These are phyloP conservation scores for Leishmania gerbilli DNA, from an alignment of 208 protist genomes.

Conservation along the genomic window DNA sequence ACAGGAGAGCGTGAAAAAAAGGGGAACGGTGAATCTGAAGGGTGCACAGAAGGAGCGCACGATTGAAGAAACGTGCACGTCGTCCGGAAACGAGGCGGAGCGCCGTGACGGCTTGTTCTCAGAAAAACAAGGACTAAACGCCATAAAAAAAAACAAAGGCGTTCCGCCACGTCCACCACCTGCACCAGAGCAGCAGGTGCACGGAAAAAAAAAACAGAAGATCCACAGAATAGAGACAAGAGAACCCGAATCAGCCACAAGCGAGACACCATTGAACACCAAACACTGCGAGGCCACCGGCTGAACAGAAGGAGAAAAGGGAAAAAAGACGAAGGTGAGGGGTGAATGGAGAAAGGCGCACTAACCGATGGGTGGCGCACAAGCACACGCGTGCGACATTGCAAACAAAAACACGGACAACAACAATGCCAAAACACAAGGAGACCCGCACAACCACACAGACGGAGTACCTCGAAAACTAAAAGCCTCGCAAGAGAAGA, in stretches of 20 bases:
- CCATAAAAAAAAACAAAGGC: background rate
- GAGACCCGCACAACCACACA: background rate
- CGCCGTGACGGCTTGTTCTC: background rate
- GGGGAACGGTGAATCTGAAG: background rate
- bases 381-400: background rate
- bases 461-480: background rate
- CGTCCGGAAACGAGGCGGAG: background rate
- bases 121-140: background rate
- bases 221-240: slow-evolving; percentile 1
- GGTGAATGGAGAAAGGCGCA: background rate
- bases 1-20: background rate
- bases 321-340: background rate
- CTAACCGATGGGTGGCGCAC: background rate
- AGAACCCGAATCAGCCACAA: background rate
- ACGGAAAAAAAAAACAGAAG: background rate
- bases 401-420: background rate
- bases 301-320: background rate
- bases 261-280: background rate
- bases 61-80: background rate
- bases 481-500: background rate
- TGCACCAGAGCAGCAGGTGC: background rate
- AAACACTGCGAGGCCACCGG: background rate
- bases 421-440: background rate
- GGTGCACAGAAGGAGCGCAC: background rate
- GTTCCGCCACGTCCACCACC: background rate